These are phyloP conservation scores for Yamadazyma phyllophila DNA, from an alignment of 805 yeast genomes.

Conservation along the genomic window DNA sequence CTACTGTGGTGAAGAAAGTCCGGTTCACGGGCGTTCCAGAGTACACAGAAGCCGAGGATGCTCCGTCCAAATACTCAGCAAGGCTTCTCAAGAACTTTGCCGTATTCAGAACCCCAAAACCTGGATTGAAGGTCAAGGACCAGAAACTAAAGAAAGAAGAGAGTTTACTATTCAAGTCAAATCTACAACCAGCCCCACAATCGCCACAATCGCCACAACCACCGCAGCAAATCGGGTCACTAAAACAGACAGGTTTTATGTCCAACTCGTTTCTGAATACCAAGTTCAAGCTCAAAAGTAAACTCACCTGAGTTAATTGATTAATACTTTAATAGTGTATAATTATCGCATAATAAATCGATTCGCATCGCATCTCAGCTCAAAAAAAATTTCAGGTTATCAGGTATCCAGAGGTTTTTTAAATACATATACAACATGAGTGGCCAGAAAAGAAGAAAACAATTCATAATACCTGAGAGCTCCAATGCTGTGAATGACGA, in stretches of 20 bases:
- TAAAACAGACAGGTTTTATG: neutral
- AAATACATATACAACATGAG: neutral
- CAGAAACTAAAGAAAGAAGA: constrained; percentile 39
- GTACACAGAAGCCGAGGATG: constrained; percentile 53
- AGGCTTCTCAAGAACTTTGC: constrained; percentile 40
- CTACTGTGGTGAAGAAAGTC: constrained; percentile 37
- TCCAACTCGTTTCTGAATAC: constrained; percentile 11
- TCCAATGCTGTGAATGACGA: constrained; percentile 37
- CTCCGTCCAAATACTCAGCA: constrained; percentile 43
- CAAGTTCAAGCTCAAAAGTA: constrained; percentile 19
- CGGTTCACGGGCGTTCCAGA: constrained; percentile 53
- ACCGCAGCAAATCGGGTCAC: neutral
- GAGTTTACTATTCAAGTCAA: constrained; percentile 29
- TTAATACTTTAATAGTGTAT: constrained; percentile 2
- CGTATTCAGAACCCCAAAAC: constrained; percentile 24
- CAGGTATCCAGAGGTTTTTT: neutral
- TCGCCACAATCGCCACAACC: neutral
- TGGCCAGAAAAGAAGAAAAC: constrained; percentile 7
- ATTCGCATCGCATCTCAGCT: constrained; percentile 6
- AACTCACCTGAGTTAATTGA: neutral
- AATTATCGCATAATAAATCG: neutral
- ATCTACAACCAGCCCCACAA: constrained; percentile 3
- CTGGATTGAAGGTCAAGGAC: constrained; percentile 32
- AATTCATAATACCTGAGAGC: constrained; percentile 18
- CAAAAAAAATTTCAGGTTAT: constrained; percentile 3